Conservation (phyloP, 2,329 filamentous ascomycete genomes). For the Sporothrix globosa region DNA sequence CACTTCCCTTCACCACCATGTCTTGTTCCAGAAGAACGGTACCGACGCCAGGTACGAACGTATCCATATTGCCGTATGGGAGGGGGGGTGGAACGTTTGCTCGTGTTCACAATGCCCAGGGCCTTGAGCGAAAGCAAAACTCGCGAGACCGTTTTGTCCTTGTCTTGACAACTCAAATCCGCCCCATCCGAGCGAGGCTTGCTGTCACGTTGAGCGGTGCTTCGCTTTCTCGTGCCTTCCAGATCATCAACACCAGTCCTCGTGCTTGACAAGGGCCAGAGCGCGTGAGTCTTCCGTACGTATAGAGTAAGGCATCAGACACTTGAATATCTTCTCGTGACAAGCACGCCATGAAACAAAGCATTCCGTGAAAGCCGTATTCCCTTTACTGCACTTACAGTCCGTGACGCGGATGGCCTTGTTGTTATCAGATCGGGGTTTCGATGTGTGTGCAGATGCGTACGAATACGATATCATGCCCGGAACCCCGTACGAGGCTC, state of each 20-base stretch:
- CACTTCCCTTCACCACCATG: background rate
- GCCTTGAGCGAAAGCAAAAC: background rate
- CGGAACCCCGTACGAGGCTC: background rate
- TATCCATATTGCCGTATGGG: background rate
- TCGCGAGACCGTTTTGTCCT: background rate
- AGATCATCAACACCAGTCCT: constrained; percentile 7
- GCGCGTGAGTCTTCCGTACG: background rate
- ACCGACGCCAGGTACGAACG: background rate
- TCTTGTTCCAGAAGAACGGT: constrained; percentile 18
- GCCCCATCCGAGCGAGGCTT: constrained; percentile 12
- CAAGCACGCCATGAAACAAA: constrained; percentile 13
- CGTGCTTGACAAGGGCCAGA: background rate
- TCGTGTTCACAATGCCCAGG: background rate
- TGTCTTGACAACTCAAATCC: constrained; percentile 10
- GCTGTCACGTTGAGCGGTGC: background rate
- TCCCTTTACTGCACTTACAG: no score
- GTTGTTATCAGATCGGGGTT: background rate
- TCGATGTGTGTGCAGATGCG: background rate
- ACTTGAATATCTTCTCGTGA: background rate
- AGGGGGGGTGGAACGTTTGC: constrained; percentile 20
- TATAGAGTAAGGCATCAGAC: no score
- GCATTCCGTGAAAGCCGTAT: background rate
- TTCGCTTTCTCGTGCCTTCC: constrained; percentile 21
- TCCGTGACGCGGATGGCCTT: no score
- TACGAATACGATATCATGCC: constrained; percentile 5